phyloP scores from a whole-genome alignment of 768 basidiomycete species.

The Cubamyces lactineus region DNA sequence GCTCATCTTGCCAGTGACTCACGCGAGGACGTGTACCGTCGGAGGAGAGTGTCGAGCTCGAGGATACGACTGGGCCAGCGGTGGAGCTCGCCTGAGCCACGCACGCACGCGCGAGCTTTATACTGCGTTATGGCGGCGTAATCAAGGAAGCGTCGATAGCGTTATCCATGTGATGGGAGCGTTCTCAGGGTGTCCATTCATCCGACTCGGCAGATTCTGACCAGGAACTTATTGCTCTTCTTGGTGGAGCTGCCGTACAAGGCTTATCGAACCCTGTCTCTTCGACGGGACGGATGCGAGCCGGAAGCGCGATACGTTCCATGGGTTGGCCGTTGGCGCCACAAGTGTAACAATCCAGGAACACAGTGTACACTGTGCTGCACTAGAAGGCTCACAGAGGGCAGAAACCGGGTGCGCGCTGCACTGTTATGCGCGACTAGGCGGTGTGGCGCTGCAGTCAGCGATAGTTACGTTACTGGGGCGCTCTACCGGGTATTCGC shows the following conservation, averaged over 20 bases:
- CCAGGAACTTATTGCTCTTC: background rate
- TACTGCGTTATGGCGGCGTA: background rate
- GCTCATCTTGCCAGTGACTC: constrained; percentile 26
- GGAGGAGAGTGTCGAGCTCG: background rate
- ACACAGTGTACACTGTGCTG: background rate
- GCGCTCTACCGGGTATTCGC: too few relatives aligned
- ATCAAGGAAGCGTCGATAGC: constrained; percentile 18
- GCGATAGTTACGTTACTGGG: too few relatives aligned
- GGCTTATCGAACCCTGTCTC: constrained; percentile 4
- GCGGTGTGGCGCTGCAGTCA: too few relatives aligned
- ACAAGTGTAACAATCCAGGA: background rate
- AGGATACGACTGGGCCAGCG: background rate
- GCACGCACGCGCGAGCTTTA: background rate
- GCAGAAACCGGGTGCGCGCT: background rate
- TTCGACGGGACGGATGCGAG: background rate
- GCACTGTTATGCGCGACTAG: background rate
- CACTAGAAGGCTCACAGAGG: too few relatives aligned
- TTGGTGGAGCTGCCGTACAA: background rate
- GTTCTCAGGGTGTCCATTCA: constrained; percentile 15
- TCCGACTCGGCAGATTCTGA: background rate
- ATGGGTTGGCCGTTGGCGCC: background rate
- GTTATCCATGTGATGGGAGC: constrained; percentile 17
- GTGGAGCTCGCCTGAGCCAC: background rate
- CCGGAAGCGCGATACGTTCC: constrained; percentile 7
- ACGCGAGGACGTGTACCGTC: background rate